A percentile compares a stretch with the other conserved stretches of the same genome.
Evolutionary conservation across 2,329 filamentous ascomycete genomes (phyloP).

Genomic region (Exophiala calicioides): DNA sequence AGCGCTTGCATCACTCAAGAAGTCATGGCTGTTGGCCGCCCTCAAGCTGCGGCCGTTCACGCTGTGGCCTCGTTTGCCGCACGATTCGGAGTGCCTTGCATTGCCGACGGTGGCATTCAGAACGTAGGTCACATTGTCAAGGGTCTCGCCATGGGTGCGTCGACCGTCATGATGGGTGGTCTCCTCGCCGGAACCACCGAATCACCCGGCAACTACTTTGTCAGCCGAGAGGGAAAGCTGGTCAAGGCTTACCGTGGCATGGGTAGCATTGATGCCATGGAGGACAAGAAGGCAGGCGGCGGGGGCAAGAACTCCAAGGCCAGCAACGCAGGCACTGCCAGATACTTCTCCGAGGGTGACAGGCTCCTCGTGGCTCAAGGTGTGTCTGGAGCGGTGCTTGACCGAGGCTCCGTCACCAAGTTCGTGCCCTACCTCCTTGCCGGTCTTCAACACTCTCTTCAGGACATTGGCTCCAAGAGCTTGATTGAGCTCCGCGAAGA

Average conservation of each 20-base stretch:
- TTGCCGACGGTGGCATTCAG: conserved; percentile 96
- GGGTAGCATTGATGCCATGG: conserved; percentile 99
- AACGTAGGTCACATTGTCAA: conserved; percentile 99
- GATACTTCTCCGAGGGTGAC: conserved; percentile 98
- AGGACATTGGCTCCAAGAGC: conserved; percentile 88
- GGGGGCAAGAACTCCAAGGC: conserved; percentile 64
- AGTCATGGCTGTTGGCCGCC: conserved; percentile 97
- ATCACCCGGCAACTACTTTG: conserved; percentile 94
- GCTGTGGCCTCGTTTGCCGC: conserved; percentile 86
- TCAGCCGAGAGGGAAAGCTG: conserved; percentile 93
- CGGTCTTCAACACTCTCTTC: conserved; percentile 94
- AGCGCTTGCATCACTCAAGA: conserved; percentile 99
- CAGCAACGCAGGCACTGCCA: conserved; percentile 90
- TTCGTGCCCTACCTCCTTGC: conserved; percentile 95
- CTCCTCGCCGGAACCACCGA: conserved; percentile 95
- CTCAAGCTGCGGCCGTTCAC: conserved; percentile 90
- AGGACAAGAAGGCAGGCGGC: conserved; percentile 93
- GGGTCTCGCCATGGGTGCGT: conserved; percentile 89
- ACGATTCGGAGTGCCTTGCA: conserved; percentile 93
- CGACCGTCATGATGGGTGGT: conserved; percentile 99
- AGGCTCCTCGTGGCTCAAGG: conserved; percentile 93
- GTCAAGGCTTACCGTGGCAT: conserved; percentile 99
- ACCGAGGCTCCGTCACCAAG: conserved; percentile 76
- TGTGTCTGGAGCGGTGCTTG: conserved; percentile 71
- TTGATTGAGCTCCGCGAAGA: conserved; percentile 73